Base-by-base conservation (phyloP, 441 rosid species). In the Adansonia grandidieri region DNA sequence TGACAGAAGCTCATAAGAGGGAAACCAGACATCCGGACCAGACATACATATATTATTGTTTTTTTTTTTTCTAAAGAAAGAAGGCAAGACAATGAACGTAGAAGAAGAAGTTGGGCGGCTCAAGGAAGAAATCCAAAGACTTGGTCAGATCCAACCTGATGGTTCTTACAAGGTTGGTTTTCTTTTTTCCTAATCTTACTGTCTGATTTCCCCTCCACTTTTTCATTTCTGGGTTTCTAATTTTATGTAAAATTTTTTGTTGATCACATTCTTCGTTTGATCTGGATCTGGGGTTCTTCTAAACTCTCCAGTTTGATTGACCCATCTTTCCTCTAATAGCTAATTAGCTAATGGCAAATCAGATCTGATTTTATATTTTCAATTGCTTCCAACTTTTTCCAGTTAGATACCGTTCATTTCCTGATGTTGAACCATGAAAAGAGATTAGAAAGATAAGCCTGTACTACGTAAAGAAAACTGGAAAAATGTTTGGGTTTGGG, bases 51-150 rank as follows among this genome's bases (percentile, higher is more conserved):
- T 9, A 17, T 15, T 42, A 13, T 63, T 63, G 8, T 64, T 11
- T 2, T 7, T 5, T 63, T 32, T 19, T 19, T 8, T 40, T 9
- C 8, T 9, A 2, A 42, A 71, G 37, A 48, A 81, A 14, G 6
- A 53, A 71, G 67, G 54, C 4, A 64, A 76, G 60, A 85, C 78
- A 77, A 95, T 95, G 98, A 93, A 92, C 75, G 97, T 96, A 51
- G 98, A 91, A 63, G 98, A 94, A 82, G 99, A 96, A 85, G 89
- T 94, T 7, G 88, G 79, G 83, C 85, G 92, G 77, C 97, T 96
- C 77, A 90, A 86, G 83, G 95, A 89, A 78, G 99, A 94, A 87
- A 94, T 94, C 83, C 91, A 88, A 56, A 88, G 98, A 83, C 92
- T 93, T 15, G 99, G 98, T 68, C 85, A 84, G 78, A 77, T 81